Evolutionary conservation across 202 grass and related monocot genomes (phyloP).

Genomic region (Panicum hallii): DNA sequence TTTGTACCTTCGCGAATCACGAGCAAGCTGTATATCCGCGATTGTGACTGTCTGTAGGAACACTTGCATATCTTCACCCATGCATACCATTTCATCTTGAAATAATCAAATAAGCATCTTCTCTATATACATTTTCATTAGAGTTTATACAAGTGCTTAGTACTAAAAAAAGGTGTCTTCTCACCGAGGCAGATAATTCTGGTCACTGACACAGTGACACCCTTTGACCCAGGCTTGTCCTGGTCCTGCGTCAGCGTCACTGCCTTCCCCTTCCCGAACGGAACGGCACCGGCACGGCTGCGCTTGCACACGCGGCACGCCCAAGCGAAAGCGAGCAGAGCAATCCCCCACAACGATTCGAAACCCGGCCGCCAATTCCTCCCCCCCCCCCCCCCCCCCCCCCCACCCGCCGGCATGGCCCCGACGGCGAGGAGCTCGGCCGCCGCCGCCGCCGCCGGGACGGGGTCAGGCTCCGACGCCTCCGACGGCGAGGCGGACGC

Average conservation of each 20-base stretch:
- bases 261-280: too few species aligned
- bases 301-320: too few species aligned
- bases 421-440: conserved; percentile 40
- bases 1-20: background rate
- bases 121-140: too few species aligned
- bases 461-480: conserved; percentile 31
- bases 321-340: background rate
- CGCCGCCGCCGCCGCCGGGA: conserved; percentile 1
- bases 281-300: too few species aligned
- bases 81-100: background rate
- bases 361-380: background rate
- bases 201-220: too few species aligned
- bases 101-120: too few species aligned
- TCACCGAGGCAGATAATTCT: too few species aligned
- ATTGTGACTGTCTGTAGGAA: background rate
- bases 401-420: conserved; percentile 38
- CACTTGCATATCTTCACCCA: background rate
- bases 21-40: background rate
- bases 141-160: too few species aligned
- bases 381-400: background rate
- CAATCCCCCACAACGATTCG: conserved; percentile 30
- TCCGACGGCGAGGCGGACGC: conserved; percentile 40
- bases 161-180: too few species aligned
- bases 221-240: too few species aligned
- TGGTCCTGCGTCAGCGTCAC: too few species aligned